phyloP scores from a whole-genome alignment of 192 early-diverging fungal species.

The Pecoramyces ruminantium region DNA sequence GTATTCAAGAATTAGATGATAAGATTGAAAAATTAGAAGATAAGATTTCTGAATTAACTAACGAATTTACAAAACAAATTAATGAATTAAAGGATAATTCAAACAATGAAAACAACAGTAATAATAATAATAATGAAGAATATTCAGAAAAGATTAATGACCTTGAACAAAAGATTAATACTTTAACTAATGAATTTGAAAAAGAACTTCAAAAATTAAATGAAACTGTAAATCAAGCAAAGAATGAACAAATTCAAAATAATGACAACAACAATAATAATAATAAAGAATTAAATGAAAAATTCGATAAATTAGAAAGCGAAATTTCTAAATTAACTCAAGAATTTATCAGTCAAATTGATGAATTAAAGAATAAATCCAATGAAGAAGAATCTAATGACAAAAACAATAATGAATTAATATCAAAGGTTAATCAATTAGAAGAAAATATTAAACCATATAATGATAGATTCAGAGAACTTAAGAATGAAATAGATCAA shows the following conservation, averaged over 20 bases:
- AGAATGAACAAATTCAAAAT: no score
- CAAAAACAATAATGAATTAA: neutral
- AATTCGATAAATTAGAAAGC: neutral
- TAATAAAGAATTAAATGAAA: neutral
- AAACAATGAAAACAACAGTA: neutral
- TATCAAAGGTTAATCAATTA: neutral
- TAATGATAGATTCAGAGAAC: neutral
- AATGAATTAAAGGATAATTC: neutral
- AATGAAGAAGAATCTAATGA: neutral
- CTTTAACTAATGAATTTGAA: neutral
- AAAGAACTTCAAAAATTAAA: neutral
- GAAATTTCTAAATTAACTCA: neutral
- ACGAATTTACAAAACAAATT: neutral
- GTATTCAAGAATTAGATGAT: no score
- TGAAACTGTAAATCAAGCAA: neutral
- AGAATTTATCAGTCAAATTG: neutral
- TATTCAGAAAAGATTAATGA: neutral
- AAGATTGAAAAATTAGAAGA: neutral
- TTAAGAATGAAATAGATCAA: neutral
- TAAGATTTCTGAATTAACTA: neutral
- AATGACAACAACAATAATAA: neutral
- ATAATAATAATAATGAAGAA: neutral
- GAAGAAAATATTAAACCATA: neutral
- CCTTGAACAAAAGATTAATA: neutral
- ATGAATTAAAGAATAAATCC: neutral